These are phyloP conservation scores for Coemansia sp. DNA, from an alignment of 192 early-diverging fungal species.

Conservation along the genomic window DNA sequence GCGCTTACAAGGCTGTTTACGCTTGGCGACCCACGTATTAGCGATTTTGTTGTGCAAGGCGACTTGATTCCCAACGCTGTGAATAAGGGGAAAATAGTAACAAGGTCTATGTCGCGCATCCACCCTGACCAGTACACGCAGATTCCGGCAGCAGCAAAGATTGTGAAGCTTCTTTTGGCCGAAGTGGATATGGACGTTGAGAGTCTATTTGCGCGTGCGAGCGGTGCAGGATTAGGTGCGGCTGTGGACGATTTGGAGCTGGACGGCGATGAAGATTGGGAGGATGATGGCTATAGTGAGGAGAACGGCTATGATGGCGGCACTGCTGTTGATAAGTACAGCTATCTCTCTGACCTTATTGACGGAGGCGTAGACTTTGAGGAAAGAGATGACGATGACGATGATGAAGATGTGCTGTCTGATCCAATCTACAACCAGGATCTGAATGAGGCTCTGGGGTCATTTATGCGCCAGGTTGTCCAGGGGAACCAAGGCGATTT, in stretches of 20 bases:
- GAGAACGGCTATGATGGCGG: constrained; percentile 11
- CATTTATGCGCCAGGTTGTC: constrained; percentile 33
- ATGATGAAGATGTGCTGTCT: constrained; percentile 37
- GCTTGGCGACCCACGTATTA: constrained; percentile 66
- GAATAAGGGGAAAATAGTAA: constrained; percentile 57
- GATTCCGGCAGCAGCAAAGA: constrained; percentile 81
- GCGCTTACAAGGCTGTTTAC: constrained; percentile 76
- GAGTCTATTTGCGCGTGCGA: constrained; percentile 58
- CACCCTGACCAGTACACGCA: constrained; percentile 73
- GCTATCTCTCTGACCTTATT: constrained; percentile 28
- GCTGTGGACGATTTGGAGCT: constrained; percentile 60
- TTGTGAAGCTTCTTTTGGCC: constrained; percentile 79
- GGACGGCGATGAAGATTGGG: constrained; percentile 54
- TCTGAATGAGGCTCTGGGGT: constrained; percentile 39
- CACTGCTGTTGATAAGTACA: constrained; percentile 22
- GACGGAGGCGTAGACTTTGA: constrained; percentile 12
- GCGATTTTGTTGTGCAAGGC: constrained; percentile 73
- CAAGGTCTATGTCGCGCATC: constrained; percentile 56
- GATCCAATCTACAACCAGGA: constrained; percentile 54
- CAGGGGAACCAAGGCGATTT: constrained; percentile 19
- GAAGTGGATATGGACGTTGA: constrained; percentile 75
- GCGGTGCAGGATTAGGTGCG: constrained; percentile 57
- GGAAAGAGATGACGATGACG: constrained; percentile 33
- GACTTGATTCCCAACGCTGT: constrained; percentile 63
- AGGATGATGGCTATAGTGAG: constrained; percentile 62